Base-by-base conservation (phyloP, 306 rosid species). In the Cicer pinnatifidum region DNA sequence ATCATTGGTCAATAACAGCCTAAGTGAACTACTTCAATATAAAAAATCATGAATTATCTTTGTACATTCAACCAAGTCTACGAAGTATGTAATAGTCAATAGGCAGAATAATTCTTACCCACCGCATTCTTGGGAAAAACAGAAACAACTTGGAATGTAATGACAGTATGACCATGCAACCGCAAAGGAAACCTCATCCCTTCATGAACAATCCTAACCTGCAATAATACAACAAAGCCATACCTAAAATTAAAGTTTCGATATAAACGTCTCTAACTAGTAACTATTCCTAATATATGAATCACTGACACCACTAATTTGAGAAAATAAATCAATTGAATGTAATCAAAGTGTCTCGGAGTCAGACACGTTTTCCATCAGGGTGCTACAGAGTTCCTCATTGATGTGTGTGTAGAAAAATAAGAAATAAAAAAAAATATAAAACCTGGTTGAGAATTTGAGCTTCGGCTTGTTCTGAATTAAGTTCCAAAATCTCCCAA, bases 401-500 rank as follows among this genome's bases (percentile, higher is more conserved):
- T 28, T 0, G 5, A 28, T 28, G 35, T 28, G 35, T 28, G 35
- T 28, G 5, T 28, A 28, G 35, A 28, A 3, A 28, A 28, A 28
- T 28, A 28, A 28, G 5, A 5, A 28, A 28, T 28, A 28, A 3
- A 41, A 13, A 35, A 3, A 41, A 23, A 17, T 17, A 9, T 0
- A 10, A 65, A 16, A 93, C 98, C 98, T 93, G 98, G 67, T 80
- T 88, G 72, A 93, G 80, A 60, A 91, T 89, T 71, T 77, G 79
- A 33, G 83, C 92, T 83, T 93, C 97, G 7, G 98, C 98, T 43
- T 82, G 87, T 68, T 93, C 92, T 0, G 97, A 78, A 59, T 91
- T 91, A 39, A 93, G 92, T 85, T 91, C 98, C 85, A 93, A 45
- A 43, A 93, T 91, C 72, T 93, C 98, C 98, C 98, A 93, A 52